Conservation (phyloP, 192 early-diverging fungal genomes). For the Paraglomus occultum region DNA sequence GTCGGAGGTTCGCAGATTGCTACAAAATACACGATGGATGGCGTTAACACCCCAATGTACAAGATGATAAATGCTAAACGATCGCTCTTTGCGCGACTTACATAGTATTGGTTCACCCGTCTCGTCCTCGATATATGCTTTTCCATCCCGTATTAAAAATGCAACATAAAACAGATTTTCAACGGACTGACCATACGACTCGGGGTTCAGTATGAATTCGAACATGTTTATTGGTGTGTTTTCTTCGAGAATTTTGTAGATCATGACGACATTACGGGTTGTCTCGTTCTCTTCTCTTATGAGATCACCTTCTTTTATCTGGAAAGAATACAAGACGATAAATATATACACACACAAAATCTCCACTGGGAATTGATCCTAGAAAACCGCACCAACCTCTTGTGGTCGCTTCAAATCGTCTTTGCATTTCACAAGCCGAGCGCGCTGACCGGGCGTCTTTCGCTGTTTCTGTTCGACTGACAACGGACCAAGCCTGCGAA, state of each 20-base stretch:
- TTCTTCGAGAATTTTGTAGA: constrained; percentile 60
- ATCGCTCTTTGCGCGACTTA: constrained; percentile 32
- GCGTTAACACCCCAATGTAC: constrained; percentile 7
- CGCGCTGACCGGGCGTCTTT: constrained; percentile 28
- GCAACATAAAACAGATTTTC: constrained; percentile 98
- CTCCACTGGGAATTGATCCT: background rate
- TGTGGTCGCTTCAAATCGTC: constrained; percentile 45
- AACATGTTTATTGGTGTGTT: constrained; percentile 71
- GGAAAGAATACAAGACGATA: constrained; percentile 1
- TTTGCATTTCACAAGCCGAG: constrained; percentile 47
- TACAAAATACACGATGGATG: constrained; percentile 32
- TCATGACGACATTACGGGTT: constrained; percentile 69
- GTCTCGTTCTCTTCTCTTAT: constrained; percentile 85
- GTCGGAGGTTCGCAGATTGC: constrained; percentile 65
- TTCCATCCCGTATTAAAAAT: constrained; percentile 89
- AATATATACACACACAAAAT: constrained; percentile 1
- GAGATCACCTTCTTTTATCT: constrained; percentile 68
- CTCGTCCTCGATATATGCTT: constrained; percentile 70
- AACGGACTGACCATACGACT: constrained; percentile 88
- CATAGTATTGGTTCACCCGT: constrained; percentile 61
- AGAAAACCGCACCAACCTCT: constrained; percentile 31
- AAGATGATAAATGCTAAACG: background rate
- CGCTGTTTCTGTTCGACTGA: constrained; percentile 58
- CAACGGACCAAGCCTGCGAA: constrained; percentile 65
- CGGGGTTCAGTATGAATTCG: constrained; percentile 85